Percentiles rank a stretch among this genome's conserved stretches.
Evolutionary conservation across 345 rosid genomes (phyloP).

Genomic region (Microthlaspi erraticum): DNA sequence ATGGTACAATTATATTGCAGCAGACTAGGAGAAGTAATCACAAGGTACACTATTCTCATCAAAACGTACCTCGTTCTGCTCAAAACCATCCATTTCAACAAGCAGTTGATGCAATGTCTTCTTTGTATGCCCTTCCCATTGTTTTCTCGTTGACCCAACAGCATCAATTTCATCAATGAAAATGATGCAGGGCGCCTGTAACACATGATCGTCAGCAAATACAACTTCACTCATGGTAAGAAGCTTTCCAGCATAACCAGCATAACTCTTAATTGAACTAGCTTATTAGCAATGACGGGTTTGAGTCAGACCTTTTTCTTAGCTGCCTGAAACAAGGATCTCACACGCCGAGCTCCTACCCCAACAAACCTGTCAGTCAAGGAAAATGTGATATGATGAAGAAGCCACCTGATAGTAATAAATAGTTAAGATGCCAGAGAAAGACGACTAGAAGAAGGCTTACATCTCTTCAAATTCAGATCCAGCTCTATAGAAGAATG

Average conservation of each 20-base stretch:
- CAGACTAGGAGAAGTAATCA: conserved; percentile 14
- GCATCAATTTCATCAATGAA: conserved; percentile 99
- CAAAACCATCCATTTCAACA: conserved; percentile 99
- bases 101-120: conserved; percentile 98
- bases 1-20: conserved; percentile 17
- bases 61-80: conserved; percentile 83
- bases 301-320: conserved; percentile 74
- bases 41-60: conserved; percentile 9
- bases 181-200: conserved; percentile 95
- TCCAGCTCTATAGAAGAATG: conserved; percentile 98
- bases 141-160: conserved; percentile 95
- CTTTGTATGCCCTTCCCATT: conserved; percentile 99
- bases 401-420: conserved; percentile 2
- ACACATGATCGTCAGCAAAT: conserved; percentile 30
- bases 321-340: conserved; percentile 97
- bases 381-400: conserved; percentile 18
- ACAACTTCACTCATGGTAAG: background rate
- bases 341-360: conserved; percentile 95
- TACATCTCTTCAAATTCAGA: conserved; percentile 99
- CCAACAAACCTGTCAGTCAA: conserved; percentile 89
- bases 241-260: conserved; percentile 10
- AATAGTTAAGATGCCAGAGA: conserved; percentile 1
- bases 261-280: conserved; percentile 12
- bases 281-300: background rate
- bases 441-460: conserved; percentile 41